Conservation (phyloP, 306 rosid genomes). For the Myrica gale region DNA sequence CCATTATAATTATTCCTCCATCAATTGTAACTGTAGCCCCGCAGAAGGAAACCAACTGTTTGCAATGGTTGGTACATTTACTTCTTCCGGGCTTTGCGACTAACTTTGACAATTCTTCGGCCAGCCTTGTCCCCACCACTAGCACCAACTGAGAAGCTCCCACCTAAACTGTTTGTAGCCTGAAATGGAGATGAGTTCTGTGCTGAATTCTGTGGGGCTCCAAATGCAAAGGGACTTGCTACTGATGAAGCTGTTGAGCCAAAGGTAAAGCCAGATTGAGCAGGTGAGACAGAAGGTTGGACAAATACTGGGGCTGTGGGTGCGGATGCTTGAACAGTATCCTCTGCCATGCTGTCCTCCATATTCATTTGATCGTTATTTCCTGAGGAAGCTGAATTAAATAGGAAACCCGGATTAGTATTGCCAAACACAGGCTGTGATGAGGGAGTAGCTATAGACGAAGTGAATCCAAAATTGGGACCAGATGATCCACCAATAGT, state of each 20-base stretch:
- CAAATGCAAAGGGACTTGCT: slow-evolving; percentile 57
- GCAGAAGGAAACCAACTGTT: slow-evolving; percentile 19
- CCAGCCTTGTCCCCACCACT: slow-evolving; percentile 71
- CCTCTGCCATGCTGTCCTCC: slow-evolving; percentile 98
- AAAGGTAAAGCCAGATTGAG: slow-evolving; percentile 55
- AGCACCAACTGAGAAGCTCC: slow-evolving; percentile 82
- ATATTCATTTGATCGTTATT: slow-evolving; percentile 69
- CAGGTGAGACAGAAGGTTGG: slow-evolving; percentile 47
- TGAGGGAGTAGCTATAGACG: slow-evolving; percentile 43
- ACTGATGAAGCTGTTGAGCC: slow-evolving; percentile 48
- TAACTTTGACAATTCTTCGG: slow-evolving; percentile 49
- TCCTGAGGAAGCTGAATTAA: slow-evolving; percentile 43
- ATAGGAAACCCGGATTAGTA: slow-evolving; percentile 37
- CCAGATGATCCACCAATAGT: slow-evolving; percentile 48
- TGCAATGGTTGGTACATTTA: slow-evolving; percentile 25
- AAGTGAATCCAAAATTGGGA: slow-evolving; percentile 54
- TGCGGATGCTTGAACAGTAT: slow-evolving; percentile 47
- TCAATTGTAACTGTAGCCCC: slow-evolving; percentile 12
- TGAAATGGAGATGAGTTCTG: slow-evolving; percentile 71
- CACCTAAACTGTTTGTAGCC: slow-evolving; percentile 68
- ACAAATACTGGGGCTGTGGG: slow-evolving; percentile 46
- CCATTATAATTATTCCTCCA: slow-evolving; percentile 20
- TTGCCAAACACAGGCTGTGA: slow-evolving; percentile 62
- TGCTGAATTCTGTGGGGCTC: slow-evolving; percentile 45
- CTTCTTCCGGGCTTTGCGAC: slow-evolving; percentile 62